Percentiles rank a stretch among this genome's conserved stretches.
These are phyloP conservation scores for Nannizzia gypsea DNA, from an alignment of 2,329 filamentous ascomycete species.

Conservation along the genomic window DNA sequence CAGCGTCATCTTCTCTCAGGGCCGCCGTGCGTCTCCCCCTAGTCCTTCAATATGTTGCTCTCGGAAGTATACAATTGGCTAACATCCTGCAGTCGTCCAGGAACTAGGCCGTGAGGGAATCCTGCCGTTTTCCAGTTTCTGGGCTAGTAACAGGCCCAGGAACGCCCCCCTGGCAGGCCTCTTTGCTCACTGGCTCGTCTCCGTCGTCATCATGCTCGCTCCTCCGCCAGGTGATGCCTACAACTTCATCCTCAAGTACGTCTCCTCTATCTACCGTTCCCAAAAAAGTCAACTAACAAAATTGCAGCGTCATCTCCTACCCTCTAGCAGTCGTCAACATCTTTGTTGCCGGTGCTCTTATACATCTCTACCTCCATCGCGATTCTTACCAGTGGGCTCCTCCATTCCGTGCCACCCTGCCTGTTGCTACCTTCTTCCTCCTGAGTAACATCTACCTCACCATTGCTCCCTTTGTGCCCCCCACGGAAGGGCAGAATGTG, in stretches of 20 bases:
- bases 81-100: constrained; percentile 18
- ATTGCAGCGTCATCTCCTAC: constrained; percentile 14
- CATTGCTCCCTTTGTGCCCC: constrained; percentile 45
- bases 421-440: constrained; percentile 48
- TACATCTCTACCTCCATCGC: constrained; percentile 32
- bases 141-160: constrained; percentile 53
- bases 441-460: constrained; percentile 51
- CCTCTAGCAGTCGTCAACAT: constrained; percentile 20
- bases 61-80: constrained; percentile 9
- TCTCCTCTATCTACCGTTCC: neutral
- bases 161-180: constrained; percentile 42
- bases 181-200: constrained; percentile 52
- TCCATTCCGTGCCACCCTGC: constrained; percentile 44
- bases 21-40: constrained; percentile 20
- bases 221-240: constrained; percentile 53
- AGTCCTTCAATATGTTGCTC: no score
- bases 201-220: constrained; percentile 49
- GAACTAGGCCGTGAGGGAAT: constrained; percentile 56
- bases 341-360: constrained; percentile 37
- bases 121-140: constrained; percentile 50
- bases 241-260: constrained; percentile 39
- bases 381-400: constrained; percentile 38
- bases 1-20: constrained; percentile 57
- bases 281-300: neutral
- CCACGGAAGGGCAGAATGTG: constrained; percentile 32